Percentiles rank a stretch among this genome's conserved stretches.
Conservation (phyloP, 805 yeast species). For the Candida ortonii region DNA sequence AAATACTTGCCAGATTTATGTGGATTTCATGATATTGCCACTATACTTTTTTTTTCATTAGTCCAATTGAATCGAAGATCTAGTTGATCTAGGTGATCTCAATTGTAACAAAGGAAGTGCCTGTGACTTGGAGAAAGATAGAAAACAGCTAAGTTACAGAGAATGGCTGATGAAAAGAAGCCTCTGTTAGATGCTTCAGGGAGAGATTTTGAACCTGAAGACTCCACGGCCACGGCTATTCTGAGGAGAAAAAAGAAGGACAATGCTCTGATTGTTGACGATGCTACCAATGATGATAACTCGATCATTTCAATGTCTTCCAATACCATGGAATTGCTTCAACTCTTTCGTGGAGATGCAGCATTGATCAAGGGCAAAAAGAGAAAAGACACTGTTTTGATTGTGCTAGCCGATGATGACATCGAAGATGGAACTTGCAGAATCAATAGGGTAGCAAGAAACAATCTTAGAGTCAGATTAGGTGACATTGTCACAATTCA, state of each 20-base stretch:
- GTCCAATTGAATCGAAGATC: conserved; percentile 7
- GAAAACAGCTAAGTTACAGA: conserved; percentile 7
- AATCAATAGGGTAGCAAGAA: conserved; percentile 92
- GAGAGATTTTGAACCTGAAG: conserved; percentile 33
- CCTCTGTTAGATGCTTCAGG: conserved; percentile 39
- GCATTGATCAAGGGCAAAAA: conserved; percentile 96
- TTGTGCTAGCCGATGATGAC: conserved; percentile 94
- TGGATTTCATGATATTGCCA: no score
- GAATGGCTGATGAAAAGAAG: conserved; percentile 34
- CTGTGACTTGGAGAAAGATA: conserved; percentile 3
- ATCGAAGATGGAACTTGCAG: conserved; percentile 94
- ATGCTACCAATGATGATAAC: conserved; percentile 95
- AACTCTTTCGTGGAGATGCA: conserved; percentile 96
- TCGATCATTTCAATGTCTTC: conserved; percentile 94
- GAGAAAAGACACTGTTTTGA: conserved; percentile 94
- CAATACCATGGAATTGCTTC: conserved; percentile 90
- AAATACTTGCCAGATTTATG: conserved; percentile 6
- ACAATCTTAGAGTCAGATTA: conserved; percentile 87
- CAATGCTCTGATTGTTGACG: conserved; percentile 89
- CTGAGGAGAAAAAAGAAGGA: conserved; percentile 97
- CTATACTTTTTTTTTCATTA: conserved; percentile 7
- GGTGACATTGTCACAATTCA: conserved; percentile 91
- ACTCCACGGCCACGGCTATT: conserved; percentile 89
- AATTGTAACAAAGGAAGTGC: no score
- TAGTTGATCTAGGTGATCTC: no score